A percentile compares a stretch with the other conserved stretches of the same genome.
Evolutionary conservation across 202 grass and related monocot species (phyloP).

Genomic region (Panicum virgatum): DNA sequence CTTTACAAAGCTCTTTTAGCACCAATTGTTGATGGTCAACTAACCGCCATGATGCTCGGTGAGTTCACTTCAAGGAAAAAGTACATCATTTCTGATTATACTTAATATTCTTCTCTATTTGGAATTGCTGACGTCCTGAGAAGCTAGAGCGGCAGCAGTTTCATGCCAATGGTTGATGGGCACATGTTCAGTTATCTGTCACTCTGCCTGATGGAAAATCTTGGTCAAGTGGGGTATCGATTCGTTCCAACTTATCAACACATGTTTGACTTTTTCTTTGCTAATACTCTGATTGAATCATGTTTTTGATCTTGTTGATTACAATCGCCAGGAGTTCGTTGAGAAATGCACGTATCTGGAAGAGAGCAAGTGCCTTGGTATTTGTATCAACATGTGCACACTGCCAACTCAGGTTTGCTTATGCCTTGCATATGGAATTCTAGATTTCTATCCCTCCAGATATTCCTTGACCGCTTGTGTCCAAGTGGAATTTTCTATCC

Average conservation of each 20-base stretch:
- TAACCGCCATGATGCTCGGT: constrained; percentile 80
- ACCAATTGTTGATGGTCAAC: constrained; percentile 66
- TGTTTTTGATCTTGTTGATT: background rate
- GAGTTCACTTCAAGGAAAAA: constrained; percentile 24
- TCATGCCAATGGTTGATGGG: constrained; percentile 98
- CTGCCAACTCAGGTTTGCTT: constrained; percentile 82
- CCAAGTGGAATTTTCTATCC: background rate
- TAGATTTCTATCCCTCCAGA: background rate
- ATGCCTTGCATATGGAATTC: background rate
- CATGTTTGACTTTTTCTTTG: background rate
- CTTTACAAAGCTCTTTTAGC: constrained; percentile 86
- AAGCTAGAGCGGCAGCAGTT: constrained; percentile 82
- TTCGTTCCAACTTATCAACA: constrained; percentile 8
- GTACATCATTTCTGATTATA: background rate
- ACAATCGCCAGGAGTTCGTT: constrained; percentile 60
- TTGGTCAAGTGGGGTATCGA: constrained; percentile 72
- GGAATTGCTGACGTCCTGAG: constrained; percentile 21
- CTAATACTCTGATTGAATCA: background rate
- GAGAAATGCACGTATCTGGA: constrained; percentile 88
- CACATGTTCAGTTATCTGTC: constrained; percentile 63
- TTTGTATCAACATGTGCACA: constrained; percentile 94
- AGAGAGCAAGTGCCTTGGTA: constrained; percentile 93
- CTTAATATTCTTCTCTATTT: background rate
- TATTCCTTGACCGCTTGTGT: background rate
- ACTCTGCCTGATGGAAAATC: constrained; percentile 67